Percentiles rank a stretch among this genome's conserved stretches.
phyloP scores from a whole-genome alignment of 441 rosid species.

The Brassica balearica region DNA sequence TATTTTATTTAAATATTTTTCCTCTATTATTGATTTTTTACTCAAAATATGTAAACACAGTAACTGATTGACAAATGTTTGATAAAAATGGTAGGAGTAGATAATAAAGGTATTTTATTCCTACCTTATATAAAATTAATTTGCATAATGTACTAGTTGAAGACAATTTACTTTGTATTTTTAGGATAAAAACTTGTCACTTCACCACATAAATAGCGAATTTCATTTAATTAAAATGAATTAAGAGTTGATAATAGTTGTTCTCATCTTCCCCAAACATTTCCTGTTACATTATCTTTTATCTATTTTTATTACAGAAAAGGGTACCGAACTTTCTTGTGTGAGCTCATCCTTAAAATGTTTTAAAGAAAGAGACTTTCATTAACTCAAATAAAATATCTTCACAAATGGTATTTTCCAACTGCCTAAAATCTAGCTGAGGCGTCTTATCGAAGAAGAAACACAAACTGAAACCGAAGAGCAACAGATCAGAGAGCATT shows the following conservation, averaged over 20 bases:
- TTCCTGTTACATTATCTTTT: not conserved
- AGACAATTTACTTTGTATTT: not conserved
- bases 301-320: not conserved
- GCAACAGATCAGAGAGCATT: not conserved
- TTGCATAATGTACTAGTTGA: not conserved
- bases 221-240: not conserved
- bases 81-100: not conserved
- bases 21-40: not conserved
- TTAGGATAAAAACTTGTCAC: not conserved
- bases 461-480: conserved; percentile 23
- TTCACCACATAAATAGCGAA: not conserved
- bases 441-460: not conserved
- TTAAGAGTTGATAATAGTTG: conserved; percentile 21
- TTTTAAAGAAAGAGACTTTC: conserved; percentile 21
- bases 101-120: too few relatives aligned
- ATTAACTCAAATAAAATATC: conserved; percentile 20
- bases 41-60: not conserved
- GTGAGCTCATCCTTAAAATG: conserved; percentile 14
- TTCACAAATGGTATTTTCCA: not conserved
- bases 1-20: too few relatives aligned
- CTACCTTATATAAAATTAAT: not conserved
- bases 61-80: not conserved
- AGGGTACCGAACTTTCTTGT: not conserved
- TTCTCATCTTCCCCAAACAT: conserved; percentile 28
- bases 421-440: conserved; percentile 16